Evolutionary conservation across 2,329 filamentous ascomycete species (phyloP).

Genomic region (Hypoxylon sp.): DNA sequence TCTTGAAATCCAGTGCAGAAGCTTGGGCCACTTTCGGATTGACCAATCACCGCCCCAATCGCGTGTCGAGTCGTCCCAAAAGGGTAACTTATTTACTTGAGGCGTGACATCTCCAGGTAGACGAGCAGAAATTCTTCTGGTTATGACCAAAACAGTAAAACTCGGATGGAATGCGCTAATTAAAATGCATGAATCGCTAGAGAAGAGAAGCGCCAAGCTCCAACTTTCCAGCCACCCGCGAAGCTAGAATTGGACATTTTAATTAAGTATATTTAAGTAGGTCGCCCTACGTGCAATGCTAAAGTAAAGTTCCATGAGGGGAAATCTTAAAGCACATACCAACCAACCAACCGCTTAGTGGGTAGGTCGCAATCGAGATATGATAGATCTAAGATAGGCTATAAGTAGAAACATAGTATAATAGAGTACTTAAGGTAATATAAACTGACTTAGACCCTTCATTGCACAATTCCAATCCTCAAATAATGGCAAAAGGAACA

Average conservation of each 20-base stretch:
- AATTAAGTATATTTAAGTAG: neutral
- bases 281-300: too few species aligned
- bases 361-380: constrained; percentile 10
- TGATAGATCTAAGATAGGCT: constrained; percentile 11
- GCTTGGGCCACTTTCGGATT: constrained; percentile 36
- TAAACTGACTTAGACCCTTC: constrained; percentile 2
- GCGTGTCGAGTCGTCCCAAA: constrained; percentile 47
- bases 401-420: constrained; percentile 2
- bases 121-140: constrained; percentile 37
- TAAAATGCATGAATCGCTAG: constrained; percentile 13
- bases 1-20: constrained; percentile 39
- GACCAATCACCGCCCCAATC: constrained; percentile 48
- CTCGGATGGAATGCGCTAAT: constrained; percentile 34
- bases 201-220: constrained; percentile 3
- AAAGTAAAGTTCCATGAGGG: constrained; percentile 12
- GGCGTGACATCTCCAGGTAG: constrained; percentile 50
- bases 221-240: constrained; percentile 17
- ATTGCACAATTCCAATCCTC: neutral
- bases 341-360: constrained; percentile 5
- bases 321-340: constrained; percentile 17
- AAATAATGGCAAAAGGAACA: neutral
- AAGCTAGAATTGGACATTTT: neutral
- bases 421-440: neutral
- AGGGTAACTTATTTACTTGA: constrained; percentile 54
- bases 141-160: constrained; percentile 38